Conservation (phyloP, 2,329 filamentous ascomycete genomes). For the Cladosporium sp. region DNA sequence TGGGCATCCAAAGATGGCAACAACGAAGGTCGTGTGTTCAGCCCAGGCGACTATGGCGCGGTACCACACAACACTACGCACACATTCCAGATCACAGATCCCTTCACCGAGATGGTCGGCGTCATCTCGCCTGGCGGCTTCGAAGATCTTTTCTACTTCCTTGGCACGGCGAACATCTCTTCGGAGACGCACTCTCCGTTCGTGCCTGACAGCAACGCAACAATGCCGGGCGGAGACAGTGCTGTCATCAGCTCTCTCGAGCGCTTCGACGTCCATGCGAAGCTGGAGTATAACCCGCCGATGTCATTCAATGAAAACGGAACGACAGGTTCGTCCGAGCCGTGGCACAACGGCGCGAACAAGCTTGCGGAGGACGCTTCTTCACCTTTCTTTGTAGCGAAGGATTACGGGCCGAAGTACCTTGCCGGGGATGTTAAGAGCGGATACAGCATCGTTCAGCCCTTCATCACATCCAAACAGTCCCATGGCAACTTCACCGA, state of each 20-base stretch:
- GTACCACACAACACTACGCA: constrained; percentile 43
- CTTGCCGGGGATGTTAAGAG: constrained; percentile 30
- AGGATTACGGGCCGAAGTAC: constrained; percentile 42
- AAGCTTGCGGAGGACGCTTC: neutral
- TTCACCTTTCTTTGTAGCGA: constrained; percentile 26
- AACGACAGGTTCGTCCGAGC: neutral
- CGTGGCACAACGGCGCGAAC: neutral
- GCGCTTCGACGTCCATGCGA: constrained; percentile 33
- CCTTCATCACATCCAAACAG: constrained; percentile 37
- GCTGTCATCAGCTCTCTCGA: constrained; percentile 28
- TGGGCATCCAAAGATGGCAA: constrained; percentile 37
- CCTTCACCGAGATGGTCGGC: constrained; percentile 43
- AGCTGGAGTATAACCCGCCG: constrained; percentile 29
- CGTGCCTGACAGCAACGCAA: constrained; percentile 29
- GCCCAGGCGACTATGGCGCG: constrained; percentile 41
- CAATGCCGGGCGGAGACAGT: constrained; percentile 25
- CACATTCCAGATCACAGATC: constrained; percentile 44
- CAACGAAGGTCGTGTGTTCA: constrained; percentile 34
- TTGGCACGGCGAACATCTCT: constrained; percentile 32
- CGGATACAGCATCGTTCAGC: constrained; percentile 40
- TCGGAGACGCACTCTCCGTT: constrained; percentile 34
- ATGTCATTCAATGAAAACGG: constrained; percentile 17
- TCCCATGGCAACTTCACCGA: constrained; percentile 39
- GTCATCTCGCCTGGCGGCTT: constrained; percentile 45
- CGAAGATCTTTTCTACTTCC: constrained; percentile 35